Base-by-base conservation (phyloP, 768 basidiomycete genomes). In the Leucosporidium yakuticum region DNA sequence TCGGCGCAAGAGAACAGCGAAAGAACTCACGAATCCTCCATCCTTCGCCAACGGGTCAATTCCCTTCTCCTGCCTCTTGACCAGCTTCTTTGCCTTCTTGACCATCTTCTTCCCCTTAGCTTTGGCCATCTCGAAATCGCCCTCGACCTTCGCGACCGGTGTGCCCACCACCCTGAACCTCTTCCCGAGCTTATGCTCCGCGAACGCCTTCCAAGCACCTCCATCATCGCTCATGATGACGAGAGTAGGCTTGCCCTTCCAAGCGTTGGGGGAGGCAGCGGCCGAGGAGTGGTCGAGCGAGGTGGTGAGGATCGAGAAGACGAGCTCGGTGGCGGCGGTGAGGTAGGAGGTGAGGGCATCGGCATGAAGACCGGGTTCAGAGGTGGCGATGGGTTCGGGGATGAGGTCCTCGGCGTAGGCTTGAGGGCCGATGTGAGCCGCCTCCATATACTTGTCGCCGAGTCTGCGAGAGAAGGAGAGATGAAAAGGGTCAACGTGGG, bases 391-490 rank as follows among this genome's bases (percentile, higher is more conserved):
- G 17, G 57, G 20, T 15, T 44, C 39, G 0, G 44, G 15, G 47
- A 27, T 29, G 1, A 27, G 9, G 31, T 36, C 39, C 0, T 65
- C 25, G 4, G 58, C 53, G 48, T 4, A 44, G 14, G 61, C 32
- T 23, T n/a, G 31, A 39, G 67, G 62, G 8, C 61, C 62, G 64
- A 72, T 66, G 29, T 53, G 58, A 34, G 64, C 64, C 1, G 48
- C 27, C 32, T 72, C 71, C 57, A 66, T 62, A 55, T 64, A 66
- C 58, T 72, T 72, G 67, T 72, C 71, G 58, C 71, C 71, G 21
- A 72, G 65, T 0, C 70, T 68, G 58, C 32, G 20, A 21, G 39
- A 27, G 29, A 44, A 36, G 47, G 17, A 27, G 1, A 12, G 29
- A 12, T 32, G 4, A 7, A 21, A 5, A 5, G n/a, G n/a, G n/a